Evolutionary conservation across 345 rosid species (phyloP).

Genomic region (Moringa oleifera): DNA sequence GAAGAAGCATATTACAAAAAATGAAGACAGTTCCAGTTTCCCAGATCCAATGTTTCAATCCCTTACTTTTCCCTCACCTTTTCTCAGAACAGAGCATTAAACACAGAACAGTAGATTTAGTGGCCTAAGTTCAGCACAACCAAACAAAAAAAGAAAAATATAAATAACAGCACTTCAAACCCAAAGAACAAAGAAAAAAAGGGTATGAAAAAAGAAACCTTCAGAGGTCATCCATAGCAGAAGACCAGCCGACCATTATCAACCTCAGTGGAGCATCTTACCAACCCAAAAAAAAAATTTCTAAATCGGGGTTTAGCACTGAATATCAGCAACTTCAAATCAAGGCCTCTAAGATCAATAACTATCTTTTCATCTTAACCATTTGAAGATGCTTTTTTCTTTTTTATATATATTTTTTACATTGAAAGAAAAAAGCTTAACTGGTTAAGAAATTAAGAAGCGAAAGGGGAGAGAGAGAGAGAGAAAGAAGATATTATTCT

Average conservation of each 20-base stretch:
- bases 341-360: neutral
- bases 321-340: neutral
- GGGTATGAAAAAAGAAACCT: conserved; percentile 24
- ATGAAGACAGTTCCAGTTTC: neutral
- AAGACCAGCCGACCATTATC: conserved; percentile 22
- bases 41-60: neutral
- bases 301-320: conserved; percentile 14
- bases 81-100: conserved; percentile 17
- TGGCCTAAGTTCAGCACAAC: conserved; percentile 1
- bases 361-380: conserved; percentile 1
- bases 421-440: conserved; percentile 4
- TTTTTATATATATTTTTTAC: conserved; percentile 1
- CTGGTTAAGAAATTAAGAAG: conserved; percentile 6
- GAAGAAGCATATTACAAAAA: neutral
- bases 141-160: neutral
- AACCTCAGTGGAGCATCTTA: conserved; percentile 16
- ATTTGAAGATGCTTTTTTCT: neutral
- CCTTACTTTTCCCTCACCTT: neutral
- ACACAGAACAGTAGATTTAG: neutral
- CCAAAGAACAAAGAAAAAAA: neutral
- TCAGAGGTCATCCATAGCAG: conserved; percentile 22
- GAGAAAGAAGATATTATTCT: conserved; percentile 29
- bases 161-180: too few relatives aligned
- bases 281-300: neutral
- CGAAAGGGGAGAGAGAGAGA: conserved; percentile 14